A percentile compares a stretch with the other conserved stretches of the same genome.
Conservation (phyloP, 768 basidiomycete genomes). For the Tubosaeta sp. region DNA sequence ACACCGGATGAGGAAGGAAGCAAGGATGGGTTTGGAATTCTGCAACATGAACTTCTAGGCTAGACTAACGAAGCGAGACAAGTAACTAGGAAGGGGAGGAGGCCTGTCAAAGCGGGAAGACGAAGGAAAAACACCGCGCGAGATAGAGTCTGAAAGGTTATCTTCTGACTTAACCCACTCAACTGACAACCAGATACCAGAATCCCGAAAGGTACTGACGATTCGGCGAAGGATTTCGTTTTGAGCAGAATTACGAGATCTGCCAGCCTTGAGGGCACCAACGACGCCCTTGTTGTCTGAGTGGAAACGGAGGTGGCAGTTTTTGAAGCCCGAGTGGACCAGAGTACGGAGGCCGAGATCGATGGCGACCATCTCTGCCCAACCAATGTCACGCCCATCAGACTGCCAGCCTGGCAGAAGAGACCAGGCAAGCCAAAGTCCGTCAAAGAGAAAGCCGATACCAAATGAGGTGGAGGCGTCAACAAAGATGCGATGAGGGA, state of each 20-base stretch:
- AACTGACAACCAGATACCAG: not conserved
- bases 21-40: not conserved
- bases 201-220: not conserved
- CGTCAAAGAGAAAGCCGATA: not conserved
- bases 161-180: constrained; percentile 5
- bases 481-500: not conserved
- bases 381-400: not conserved
- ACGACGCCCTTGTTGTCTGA: constrained; percentile 44
- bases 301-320: constrained; percentile 27
- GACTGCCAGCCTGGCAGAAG: not conserved
- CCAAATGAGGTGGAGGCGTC: not conserved
- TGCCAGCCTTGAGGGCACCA: not conserved
- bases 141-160: constrained; percentile 39
- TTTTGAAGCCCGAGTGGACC: constrained; percentile 9
- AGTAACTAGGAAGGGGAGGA: constrained; percentile 3
- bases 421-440: not conserved
- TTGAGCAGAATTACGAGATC: not conserved
- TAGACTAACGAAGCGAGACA: not conserved
- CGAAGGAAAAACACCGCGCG: constrained; percentile 28
- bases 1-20: not conserved
- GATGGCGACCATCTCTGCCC: not conserved
- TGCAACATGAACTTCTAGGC: not conserved
- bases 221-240: constrained; percentile 5
- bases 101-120: constrained; percentile 4
- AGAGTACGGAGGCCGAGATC: not conserved